Evolutionary conservation across 2,329 filamentous ascomycete species (phyloP).

Genomic region (Aspergillus pseudotamarii): DNA sequence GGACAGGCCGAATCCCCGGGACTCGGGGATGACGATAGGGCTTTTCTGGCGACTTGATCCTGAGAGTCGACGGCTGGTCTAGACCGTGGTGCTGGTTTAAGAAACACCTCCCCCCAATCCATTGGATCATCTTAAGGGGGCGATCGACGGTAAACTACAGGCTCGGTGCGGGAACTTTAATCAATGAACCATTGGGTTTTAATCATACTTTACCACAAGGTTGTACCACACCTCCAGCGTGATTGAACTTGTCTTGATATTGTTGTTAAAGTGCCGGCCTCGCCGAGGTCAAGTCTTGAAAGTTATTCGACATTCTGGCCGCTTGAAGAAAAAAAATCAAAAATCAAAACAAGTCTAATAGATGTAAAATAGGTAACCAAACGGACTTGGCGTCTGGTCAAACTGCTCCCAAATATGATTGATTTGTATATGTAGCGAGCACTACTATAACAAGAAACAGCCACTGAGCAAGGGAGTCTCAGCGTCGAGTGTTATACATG

Average conservation of each 20-base stretch:
- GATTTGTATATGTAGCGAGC: neutral
- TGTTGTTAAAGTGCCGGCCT: no score
- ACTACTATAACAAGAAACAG: neutral
- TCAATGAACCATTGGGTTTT: neutral
- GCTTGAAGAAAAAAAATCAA: no score
- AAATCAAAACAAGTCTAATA: no score
- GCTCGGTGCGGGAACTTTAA: neutral
- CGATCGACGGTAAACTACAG: neutral
- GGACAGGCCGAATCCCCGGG: neutral
- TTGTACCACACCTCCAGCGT: no score
- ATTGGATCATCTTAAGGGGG: no score
- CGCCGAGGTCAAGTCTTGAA: no score
- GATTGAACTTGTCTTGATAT: no score
- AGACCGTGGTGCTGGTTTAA: neutral
- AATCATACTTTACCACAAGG: neutral
- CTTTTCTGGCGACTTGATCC: no score
- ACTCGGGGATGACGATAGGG: neutral
- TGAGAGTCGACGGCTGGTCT: neutral
- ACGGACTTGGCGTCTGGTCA: neutral
- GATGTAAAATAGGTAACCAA: neutral
- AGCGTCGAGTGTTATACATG: neutral
- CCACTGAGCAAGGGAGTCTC: neutral
- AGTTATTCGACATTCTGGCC: no score
- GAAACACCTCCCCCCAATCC: no score
- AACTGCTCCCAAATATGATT: neutral